Evolutionary conservation across 1,139 yeast species (phyloP).

Genomic region (Eremothecium cymbalariae): DNA sequence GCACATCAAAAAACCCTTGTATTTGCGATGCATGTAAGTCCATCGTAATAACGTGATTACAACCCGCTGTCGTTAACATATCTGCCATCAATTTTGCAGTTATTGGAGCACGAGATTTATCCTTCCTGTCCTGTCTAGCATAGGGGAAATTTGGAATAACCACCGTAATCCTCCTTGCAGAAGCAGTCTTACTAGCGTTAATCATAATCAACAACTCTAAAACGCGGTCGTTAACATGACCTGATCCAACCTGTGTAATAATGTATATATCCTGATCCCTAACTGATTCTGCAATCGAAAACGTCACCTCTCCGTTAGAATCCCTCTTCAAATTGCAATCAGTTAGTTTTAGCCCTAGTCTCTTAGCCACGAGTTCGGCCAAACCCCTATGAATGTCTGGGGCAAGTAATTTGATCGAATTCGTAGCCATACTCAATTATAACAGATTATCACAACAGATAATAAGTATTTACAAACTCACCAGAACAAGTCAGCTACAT

Average conservation of each 20-base stretch:
- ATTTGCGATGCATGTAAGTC: slow-evolving; percentile 96
- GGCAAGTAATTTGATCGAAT: slow-evolving; percentile 80
- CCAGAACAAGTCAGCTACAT: slow-evolving; percentile 2
- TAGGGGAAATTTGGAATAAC: slow-evolving; percentile 94
- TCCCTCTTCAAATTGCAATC: slow-evolving; percentile 62
- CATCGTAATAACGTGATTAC: slow-evolving; percentile 95
- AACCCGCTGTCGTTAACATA: slow-evolving; percentile 91
- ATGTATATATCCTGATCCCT: slow-evolving; percentile 94
- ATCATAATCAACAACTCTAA: slow-evolving; percentile 85
- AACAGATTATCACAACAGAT: no score
- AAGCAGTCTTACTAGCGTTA: slow-evolving; percentile 91
- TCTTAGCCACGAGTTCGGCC: slow-evolving; percentile 73
- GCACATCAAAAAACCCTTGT: slow-evolving; percentile 93
- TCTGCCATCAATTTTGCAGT: slow-evolving; percentile 96
- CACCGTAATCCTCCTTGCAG: slow-evolving; percentile 91
- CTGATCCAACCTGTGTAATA: slow-evolving; percentile 83
- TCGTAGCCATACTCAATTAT: slow-evolving; percentile 74
- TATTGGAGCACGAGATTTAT: slow-evolving; percentile 92
- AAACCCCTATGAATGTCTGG: slow-evolving; percentile 84
- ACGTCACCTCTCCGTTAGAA: slow-evolving; percentile 80
- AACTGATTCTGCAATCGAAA: slow-evolving; percentile 88
- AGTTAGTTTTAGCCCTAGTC: slow-evolving; percentile 55
- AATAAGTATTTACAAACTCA: not conserved
- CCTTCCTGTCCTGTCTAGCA: slow-evolving; percentile 96
- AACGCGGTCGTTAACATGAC: slow-evolving; percentile 80